phyloP scores from a whole-genome alignment of 306 rosid genomes.

The Astragalus glycyphyllos region DNA sequence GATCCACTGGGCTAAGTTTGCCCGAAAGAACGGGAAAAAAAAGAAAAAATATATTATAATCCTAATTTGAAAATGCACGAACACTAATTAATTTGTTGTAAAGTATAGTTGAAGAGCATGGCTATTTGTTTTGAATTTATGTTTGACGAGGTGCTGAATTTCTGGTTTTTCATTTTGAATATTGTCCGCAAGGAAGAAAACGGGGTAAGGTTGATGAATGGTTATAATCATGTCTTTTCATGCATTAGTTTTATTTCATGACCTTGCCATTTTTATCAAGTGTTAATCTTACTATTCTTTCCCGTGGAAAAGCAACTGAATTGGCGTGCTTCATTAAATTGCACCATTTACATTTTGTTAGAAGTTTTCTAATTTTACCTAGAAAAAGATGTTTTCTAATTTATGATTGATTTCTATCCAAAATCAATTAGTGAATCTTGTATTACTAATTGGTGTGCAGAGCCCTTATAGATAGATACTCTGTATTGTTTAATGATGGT shows the following conservation, averaged over 20 bases:
- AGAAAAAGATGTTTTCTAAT: constrained; percentile 3
- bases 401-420: constrained; percentile 9
- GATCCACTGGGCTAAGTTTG: constrained; percentile 69
- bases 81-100: constrained; percentile 33
- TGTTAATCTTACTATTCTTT: neutral
- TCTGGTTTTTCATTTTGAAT: constrained; percentile 5
- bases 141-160: constrained; percentile 4
- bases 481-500: neutral
- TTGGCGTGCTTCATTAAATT: constrained; percentile 4
- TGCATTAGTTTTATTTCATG: neutral
- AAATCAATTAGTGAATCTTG: neutral
- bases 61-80: constrained; percentile 32
- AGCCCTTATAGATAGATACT: neutral
- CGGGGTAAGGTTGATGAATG: neutral
- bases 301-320: constrained; percentile 9
- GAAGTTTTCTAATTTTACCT: constrained; percentile 9
- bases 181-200: constrained; percentile 14
- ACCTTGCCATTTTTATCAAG: constrained; percentile 7
- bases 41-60: too few relatives aligned
- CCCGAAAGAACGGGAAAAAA: too few relatives aligned
- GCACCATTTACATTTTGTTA: constrained; percentile 20
- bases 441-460: neutral
- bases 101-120: constrained; percentile 17
- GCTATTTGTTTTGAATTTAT: constrained; percentile 19
- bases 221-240: neutral